Evolutionary conservation across 23 red algal genomes (phyloP), one percentile per base, ranked within the genome.

Genomic region (Rhodosorus marinus): DNA sequence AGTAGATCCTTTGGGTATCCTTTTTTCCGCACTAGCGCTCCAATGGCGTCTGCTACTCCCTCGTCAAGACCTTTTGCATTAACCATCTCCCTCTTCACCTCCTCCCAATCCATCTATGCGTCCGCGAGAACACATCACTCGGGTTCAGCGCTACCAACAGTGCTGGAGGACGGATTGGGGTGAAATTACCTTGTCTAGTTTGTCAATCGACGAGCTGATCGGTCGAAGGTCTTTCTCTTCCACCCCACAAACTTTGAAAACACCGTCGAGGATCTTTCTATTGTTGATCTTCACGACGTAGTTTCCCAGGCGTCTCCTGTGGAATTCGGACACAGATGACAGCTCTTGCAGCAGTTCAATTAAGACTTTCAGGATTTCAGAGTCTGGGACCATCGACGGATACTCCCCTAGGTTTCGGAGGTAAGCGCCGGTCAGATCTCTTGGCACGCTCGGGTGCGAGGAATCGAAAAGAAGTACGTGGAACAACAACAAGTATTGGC

Each of bases 101-200:
- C 30, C 3, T 40, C 69, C 90, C 90, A 98, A 4, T 51, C 23
- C 70, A n/a, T n/a, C n/a, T n/a, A n/a, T n/a, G n/a, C n/a, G n/a
- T n/a, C n/a, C n/a, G n/a, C n/a, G n/a, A n/a, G n/a, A n/a, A n/a
- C n/a, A n/a, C n/a, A n/a, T n/a, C n/a, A n/a, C n/a, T n/a, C n/a
- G n/a, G n/a, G n/a, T n/a, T n/a, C n/a, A n/a, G n/a, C n/a, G n/a
- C n/a, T n/a, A n/a, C n/a, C n/a, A n/a, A n/a, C n/a, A n/a, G n/a
- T n/a, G n/a, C n/a, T n/a, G n/a, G n/a, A n/a, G n/a, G n/a, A n/a
- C n/a, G n/a, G n/a, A n/a, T n/a, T n/a, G n/a, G n/a, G n/a, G n/a
- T n/a, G n/a, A n/a, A n/a, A n/a, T n/a, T n/a, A 59, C 57, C 54
- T 98, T 98, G 52, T 98, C 90, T 20, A 98, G 61, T 56, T 98